Evolutionary conservation across 371 early-diverging fungal species (phyloP), one percentile per base, ranked within the genome.

Genomic region (Lichtheimia hyalospora): DNA sequence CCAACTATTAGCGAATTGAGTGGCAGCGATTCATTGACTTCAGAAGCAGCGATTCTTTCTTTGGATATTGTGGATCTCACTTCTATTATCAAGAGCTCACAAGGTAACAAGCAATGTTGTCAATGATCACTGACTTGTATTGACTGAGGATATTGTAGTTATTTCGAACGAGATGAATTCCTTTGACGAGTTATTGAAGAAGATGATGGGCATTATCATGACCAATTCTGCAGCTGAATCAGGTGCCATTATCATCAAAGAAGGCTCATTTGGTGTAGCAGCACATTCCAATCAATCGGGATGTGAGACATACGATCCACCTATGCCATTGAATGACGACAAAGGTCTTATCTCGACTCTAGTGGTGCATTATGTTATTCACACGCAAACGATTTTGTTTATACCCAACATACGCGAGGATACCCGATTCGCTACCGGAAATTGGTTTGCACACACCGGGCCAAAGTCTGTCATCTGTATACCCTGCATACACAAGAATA

Each of bases 401-500:
- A 79, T 79, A 28, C 65, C 75, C 8, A 79, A 79, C 28, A 69
- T 73, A 0, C 64, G 66, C 39, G 63, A 65, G 21, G 79, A 79
- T 55, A 57, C 73, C 16, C 71, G 79, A 8, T 79, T 75, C 57
- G 62, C 68, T 3, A 73, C 70, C 0, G 71, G 70, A 3, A 48
- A 58, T 18, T 68, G 66, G 49, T 61, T 57, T 21, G 63, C 56
- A 10, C 70, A 71, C 7, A 61, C 63, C 3, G 76, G 75, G 10
- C 62, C 82, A n/a, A 79, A 70, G 48, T 75, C 81, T 2, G 75
- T 81, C 12, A 77, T 84, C 3, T 84, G 85, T 54, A 66, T 79
- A 53, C 85, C 85, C 0, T 82, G 83, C 16, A 54, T 83, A 41
- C 85, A 84, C 73, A 84, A 83, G 54, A 69, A 70, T 8, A 72